Percentiles rank a stretch among this genome's conserved stretches.
phyloP scores from a whole-genome alignment of 1,284 basidiomycete species.

The Boletus semigastroideus region DNA sequence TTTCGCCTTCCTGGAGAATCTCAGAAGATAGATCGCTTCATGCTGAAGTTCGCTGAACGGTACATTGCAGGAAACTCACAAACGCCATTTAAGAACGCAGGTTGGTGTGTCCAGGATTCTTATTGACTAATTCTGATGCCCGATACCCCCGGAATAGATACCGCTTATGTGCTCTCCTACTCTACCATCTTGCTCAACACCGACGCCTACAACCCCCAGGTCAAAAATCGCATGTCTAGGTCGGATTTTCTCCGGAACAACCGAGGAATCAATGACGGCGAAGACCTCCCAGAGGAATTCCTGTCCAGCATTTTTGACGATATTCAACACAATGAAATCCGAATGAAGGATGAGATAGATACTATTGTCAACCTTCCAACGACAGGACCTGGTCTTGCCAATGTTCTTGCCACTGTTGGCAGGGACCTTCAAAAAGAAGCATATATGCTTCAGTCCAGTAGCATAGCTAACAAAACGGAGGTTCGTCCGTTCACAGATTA shows the following conservation, averaged over 20 bases:
- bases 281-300: conserved; percentile 84
- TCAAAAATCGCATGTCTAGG: conserved; percentile 92
- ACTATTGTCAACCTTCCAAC: conserved; percentile 46
- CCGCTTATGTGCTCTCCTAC: conserved; percentile 91
- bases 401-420: conserved; percentile 83
- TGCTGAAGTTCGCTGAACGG: conserved; percentile 96
- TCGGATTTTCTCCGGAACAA: conserved; percentile 91
- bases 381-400: conserved; percentile 72
- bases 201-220: conserved; percentile 91
- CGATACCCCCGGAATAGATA: conserved; percentile 52
- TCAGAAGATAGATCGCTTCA: conserved; percentile 98
- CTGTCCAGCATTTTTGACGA: conserved; percentile 83
- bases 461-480: conserved; percentile 95
- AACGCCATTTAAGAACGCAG: conserved; percentile 82
- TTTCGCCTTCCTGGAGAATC: conserved; percentile 95
- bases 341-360: conserved; percentile 96
- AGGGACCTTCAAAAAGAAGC: conserved; percentile 92
- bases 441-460: conserved; percentile 90
- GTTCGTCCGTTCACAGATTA: conserved; percentile 36
- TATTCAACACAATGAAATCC: conserved; percentile 88
- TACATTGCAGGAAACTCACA: conserved; percentile 86
- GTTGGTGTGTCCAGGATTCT: conserved; percentile 35
- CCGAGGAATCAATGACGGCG: conserved; percentile 89
- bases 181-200: conserved; percentile 95
- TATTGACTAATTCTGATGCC: conserved; percentile 11